These are phyloP conservation scores for Fusarium tricinctum DNA, from an alignment of 2,329 filamentous ascomycete genomes.

Conservation along the genomic window DNA sequence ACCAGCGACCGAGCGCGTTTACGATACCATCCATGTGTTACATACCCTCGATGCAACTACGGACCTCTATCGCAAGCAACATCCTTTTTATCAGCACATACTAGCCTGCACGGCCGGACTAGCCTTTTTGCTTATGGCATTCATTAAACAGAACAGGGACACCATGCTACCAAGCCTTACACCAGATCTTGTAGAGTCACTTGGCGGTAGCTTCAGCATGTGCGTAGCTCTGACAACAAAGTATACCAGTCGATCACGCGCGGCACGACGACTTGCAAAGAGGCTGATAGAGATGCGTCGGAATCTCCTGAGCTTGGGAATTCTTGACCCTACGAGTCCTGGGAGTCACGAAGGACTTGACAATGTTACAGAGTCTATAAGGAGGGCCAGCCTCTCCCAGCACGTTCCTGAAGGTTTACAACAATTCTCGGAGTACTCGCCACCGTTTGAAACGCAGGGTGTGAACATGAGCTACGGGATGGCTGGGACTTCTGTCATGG, in stretches of 20 bases:
- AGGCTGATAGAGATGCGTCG: constrained; percentile 28
- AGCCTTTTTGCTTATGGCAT: constrained; percentile 30
- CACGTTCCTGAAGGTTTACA: neutral
- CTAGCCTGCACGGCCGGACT: constrained; percentile 27
- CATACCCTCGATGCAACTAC: constrained; percentile 20
- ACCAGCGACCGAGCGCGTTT: constrained; percentile 27
- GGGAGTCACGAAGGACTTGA: constrained; percentile 21
- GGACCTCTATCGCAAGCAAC: constrained; percentile 32
- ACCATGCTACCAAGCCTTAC: constrained; percentile 21
- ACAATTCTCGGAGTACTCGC: constrained; percentile 20
- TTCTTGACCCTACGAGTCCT: constrained; percentile 12
- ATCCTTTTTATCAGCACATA: constrained; percentile 34
- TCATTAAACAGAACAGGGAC: constrained; percentile 34
- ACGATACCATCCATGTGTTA: constrained; percentile 29
- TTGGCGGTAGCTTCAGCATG: constrained; percentile 32
- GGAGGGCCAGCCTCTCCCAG: constrained; percentile 16
- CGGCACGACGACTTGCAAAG: constrained; percentile 28
- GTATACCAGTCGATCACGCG: constrained; percentile 19
- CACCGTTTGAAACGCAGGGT: constrained; percentile 7
- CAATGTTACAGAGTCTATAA: constrained; percentile 22
- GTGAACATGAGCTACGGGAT: neutral
- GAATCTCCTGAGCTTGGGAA: constrained; percentile 19
- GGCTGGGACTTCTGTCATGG: constrained; percentile 8
- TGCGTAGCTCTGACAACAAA: constrained; percentile 26
- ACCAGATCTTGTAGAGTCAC: constrained; percentile 22